A percentile compares a stretch with the other conserved stretches of the same genome.
Evolutionary conservation across 305 asterid species (phyloP).

Genomic region (Fraxinus albicans): DNA sequence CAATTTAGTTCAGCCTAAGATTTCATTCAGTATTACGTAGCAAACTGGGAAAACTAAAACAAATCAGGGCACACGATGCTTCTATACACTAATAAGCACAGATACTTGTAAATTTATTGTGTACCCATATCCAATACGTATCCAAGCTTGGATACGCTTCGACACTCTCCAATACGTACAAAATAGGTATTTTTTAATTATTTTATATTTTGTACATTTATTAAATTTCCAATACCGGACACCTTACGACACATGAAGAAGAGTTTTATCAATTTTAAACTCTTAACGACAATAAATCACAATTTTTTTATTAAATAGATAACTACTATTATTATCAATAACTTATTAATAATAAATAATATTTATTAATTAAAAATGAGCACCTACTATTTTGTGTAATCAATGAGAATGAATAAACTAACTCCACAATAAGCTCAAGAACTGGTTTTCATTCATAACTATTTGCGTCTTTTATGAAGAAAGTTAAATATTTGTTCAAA

Average conservation of each 20-base stretch:
- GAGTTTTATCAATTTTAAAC: neutral
- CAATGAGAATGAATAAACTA: neutral
- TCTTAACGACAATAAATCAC: neutral
- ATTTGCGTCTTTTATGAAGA: neutral
- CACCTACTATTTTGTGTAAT: neutral
- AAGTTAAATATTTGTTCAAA: neutral
- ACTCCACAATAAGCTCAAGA: neutral
- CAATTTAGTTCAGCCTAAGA: neutral
- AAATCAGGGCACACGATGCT: neutral
- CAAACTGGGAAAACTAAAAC: neutral
- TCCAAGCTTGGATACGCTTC: neutral
- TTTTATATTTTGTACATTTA: no score
- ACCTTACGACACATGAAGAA: neutral
- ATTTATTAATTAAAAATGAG: neutral
- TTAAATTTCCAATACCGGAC: neutral
- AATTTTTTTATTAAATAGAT: no score
- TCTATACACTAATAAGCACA: neutral
- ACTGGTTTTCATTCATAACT: neutral
- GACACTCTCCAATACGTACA: neutral
- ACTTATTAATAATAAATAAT: neutral
- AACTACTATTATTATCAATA: neutral
- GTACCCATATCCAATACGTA: neutral
- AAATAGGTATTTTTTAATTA: neutral
- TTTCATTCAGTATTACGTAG: neutral
- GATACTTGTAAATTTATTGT: neutral